phyloP scores from a whole-genome alignment of 257 asterid species.

The Solanum commersonii region DNA sequence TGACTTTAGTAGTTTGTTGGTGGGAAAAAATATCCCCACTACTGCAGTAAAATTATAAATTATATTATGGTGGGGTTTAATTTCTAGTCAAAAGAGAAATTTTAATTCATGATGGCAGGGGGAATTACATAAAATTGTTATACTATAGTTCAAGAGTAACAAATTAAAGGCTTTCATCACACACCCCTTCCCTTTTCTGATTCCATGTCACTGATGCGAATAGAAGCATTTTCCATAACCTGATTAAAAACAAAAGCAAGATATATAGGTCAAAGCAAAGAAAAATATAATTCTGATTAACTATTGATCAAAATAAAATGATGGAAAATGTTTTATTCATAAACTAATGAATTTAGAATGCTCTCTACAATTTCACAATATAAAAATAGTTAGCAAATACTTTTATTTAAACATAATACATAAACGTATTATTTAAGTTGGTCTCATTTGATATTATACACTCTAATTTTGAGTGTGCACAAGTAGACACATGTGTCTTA shows the following conservation, averaged over 20 bases:
- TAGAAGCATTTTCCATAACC: constrained; percentile 56
- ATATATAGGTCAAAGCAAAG: not conserved
- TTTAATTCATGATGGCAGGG: too few relatives aligned
- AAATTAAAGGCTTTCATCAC: not conserved
- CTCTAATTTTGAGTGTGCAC: too few relatives aligned
- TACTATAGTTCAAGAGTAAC: not conserved
- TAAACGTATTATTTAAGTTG: not conserved
- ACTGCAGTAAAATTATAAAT: not conserved
- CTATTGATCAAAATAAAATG: too few relatives aligned
- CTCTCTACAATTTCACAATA: not conserved
- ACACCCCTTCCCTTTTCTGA: not conserved
- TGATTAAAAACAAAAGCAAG: not conserved
- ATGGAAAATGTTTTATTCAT: not conserved
- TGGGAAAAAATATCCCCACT: not conserved
- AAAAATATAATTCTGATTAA: not conserved
- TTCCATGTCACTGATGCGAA: constrained; percentile 27
- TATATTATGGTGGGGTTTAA: not conserved
- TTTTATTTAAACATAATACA: too few relatives aligned
- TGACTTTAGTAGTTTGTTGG: not conserved
- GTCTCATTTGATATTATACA: not conserved
- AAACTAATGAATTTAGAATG: not conserved
- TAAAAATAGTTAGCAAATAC: not conserved
- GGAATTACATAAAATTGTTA: not conserved
- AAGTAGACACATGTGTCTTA: too few relatives aligned
- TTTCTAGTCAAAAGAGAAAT: not conserved